Evolutionary conservation across 2,329 filamentous ascomycete species (phyloP).

Genomic region (Sclerotinia nivalis): DNA sequence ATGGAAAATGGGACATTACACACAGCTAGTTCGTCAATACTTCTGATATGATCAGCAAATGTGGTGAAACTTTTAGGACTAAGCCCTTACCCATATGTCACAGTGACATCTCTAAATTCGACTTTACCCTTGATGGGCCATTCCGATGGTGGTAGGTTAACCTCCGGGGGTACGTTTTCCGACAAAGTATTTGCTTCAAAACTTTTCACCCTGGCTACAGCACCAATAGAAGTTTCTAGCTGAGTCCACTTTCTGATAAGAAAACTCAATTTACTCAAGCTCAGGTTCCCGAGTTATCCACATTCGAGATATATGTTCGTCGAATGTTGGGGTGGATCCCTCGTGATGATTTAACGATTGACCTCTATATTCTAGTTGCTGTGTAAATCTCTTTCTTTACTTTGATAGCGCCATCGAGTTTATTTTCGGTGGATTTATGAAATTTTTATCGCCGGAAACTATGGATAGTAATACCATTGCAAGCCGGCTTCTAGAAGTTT

Average conservation of each 20-base stretch:
- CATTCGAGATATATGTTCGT: too few relatives aligned
- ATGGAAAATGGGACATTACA: conserved; percentile 43
- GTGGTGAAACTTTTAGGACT: not conserved
- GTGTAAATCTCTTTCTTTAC: too few relatives aligned
- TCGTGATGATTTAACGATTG: too few relatives aligned
- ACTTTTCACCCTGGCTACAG: conserved; percentile 54
- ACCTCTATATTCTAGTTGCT: too few relatives aligned
- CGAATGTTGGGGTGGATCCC: too few relatives aligned
- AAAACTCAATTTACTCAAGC: too few relatives aligned
- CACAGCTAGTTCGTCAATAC: conserved; percentile 32
- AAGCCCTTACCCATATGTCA: conserved; percentile 31
- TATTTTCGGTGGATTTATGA: too few relatives aligned
- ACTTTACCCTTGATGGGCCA: conserved; percentile 34
- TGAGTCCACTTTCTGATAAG: conserved; percentile 51
- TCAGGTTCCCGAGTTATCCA: too few relatives aligned
- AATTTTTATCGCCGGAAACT: too few relatives aligned
- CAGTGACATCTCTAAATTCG: conserved; percentile 32
- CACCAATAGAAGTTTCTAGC: conserved; percentile 59
- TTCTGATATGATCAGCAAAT: conserved; percentile 16
- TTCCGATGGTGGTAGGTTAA: conserved; percentile 10
- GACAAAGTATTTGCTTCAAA: conserved; percentile 48
- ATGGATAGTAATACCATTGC: too few relatives aligned
- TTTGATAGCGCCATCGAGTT: too few relatives aligned
- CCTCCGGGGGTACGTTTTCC: conserved; percentile 41
- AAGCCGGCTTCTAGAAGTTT: too few relatives aligned